Percentiles rank a stretch among this genome's conserved stretches.
Evolutionary conservation across 192 early-diverging fungal species (phyloP).

Genomic region (Backusella tuberculispora): DNA sequence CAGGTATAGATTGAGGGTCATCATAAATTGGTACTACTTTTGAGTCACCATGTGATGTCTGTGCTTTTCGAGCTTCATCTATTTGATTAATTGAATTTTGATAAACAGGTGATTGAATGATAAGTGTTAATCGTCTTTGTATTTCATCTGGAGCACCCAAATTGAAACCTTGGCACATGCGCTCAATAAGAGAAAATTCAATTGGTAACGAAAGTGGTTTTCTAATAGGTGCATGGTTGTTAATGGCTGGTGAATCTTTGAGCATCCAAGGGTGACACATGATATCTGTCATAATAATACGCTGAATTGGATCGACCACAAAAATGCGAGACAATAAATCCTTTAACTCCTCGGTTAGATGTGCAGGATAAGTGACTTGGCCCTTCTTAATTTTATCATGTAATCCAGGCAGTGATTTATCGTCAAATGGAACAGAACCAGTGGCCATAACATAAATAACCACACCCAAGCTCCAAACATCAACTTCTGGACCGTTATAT

Average conservation of each 20-base stretch:
- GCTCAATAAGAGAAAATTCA: slow-evolving; percentile 59
- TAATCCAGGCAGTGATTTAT: slow-evolving; percentile 81
- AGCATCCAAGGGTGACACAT: slow-evolving; percentile 78
- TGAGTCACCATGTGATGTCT: slow-evolving; percentile 58
- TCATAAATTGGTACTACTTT: slow-evolving; percentile 52
- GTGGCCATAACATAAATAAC: slow-evolving; percentile 84
- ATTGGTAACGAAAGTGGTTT: slow-evolving; percentile 57
- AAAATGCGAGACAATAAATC: slow-evolving; percentile 73
- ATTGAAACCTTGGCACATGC: slow-evolving; percentile 73
- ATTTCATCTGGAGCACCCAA: slow-evolving; percentile 72
- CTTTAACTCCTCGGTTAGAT: slow-evolving; percentile 63
- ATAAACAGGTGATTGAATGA: slow-evolving; percentile 58
- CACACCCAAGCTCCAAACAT: slow-evolving; percentile 89
- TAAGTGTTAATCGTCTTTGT: slow-evolving; percentile 47
- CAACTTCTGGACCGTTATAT: slow-evolving; percentile 85
- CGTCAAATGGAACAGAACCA: slow-evolving; percentile 85
- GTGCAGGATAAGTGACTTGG: slow-evolving; percentile 71
- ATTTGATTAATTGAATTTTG: slow-evolving; percentile 29
- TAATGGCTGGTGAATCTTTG: slow-evolving; percentile 62
- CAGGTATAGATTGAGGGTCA: slow-evolving; percentile 42
- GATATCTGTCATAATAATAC: slow-evolving; percentile 75
- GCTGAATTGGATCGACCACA: slow-evolving; percentile 66
- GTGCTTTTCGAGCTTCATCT: slow-evolving; percentile 50
- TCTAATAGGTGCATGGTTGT: slow-evolving; percentile 67
- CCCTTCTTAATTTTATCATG: slow-evolving; percentile 86